These are phyloP conservation scores for Eucalyptus paniculata DNA, from an alignment of 345 rosid genomes.

Conservation along the genomic window DNA sequence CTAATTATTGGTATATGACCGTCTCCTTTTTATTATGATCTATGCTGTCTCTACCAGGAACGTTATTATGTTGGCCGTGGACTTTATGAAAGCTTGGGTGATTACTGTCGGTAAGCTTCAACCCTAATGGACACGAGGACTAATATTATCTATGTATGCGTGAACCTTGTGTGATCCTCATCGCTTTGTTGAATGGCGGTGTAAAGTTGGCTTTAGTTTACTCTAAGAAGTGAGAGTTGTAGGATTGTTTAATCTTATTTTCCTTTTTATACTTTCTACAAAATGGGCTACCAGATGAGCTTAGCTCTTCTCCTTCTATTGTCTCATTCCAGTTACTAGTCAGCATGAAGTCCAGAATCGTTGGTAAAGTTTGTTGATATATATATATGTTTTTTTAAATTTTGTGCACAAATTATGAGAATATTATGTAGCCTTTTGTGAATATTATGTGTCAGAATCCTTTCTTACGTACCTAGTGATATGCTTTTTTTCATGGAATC, in stretches of 20 bases:
- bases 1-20: background rate
- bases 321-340: background rate
- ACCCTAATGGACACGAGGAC: background rate
- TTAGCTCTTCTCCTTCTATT: background rate
- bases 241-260: background rate
- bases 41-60: conserved; percentile 46
- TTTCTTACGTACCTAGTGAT: background rate
- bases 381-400: background rate
- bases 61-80: conserved; percentile 97
- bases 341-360: background rate
- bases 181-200: background rate
- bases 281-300: background rate
- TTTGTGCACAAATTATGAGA: background rate
- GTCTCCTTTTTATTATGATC: background rate
- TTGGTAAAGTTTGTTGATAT: background rate
- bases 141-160: background rate
- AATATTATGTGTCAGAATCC: background rate
- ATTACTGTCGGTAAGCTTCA: conserved; percentile 69
- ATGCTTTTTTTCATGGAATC: background rate
- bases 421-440: background rate
- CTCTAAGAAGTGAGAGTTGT: background rate
- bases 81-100: conserved; percentile 72
- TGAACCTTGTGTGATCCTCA: background rate
- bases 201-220: background rate
- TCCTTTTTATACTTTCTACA: background rate